These are phyloP conservation scores for Bifiguratus adelaidae DNA, from an alignment of 192 early-diverging fungal genomes.

Conservation along the genomic window DNA sequence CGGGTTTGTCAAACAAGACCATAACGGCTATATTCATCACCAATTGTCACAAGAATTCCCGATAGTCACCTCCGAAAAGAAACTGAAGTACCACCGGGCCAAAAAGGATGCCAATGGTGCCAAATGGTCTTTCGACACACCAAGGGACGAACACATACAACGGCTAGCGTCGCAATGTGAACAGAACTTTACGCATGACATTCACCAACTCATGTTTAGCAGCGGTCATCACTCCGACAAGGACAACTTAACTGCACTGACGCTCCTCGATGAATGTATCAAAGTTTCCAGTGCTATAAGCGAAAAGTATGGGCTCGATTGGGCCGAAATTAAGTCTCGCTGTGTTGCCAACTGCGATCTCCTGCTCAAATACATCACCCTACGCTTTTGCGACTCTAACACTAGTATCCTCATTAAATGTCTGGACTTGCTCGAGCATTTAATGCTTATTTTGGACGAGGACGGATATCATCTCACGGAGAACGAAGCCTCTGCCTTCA, in stretches of 20 bases:
- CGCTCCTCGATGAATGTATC: constrained; percentile 56
- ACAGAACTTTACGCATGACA: constrained; percentile 40
- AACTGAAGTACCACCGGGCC: constrained; percentile 59
- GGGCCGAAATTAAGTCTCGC: constrained; percentile 43
- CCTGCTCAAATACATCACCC: constrained; percentile 76
- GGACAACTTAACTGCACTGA: constrained; percentile 58
- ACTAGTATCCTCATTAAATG: constrained; percentile 80
- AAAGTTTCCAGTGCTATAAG: constrained; percentile 20
- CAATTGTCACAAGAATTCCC: too few species aligned
- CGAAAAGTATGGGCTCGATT: constrained; percentile 18
- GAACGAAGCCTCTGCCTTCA: constrained; percentile 69
- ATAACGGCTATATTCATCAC: too few species aligned
- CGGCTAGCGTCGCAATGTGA: constrained; percentile 51
- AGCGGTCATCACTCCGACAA: constrained; percentile 83
- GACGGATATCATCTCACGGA: constrained; percentile 55
- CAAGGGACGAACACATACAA: constrained; percentile 51
- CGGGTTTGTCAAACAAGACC: too few species aligned
- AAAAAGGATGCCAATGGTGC: constrained; percentile 62
- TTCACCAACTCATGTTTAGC: constrained; percentile 59
- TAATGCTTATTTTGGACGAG: constrained; percentile 53
- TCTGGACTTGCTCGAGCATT: constrained; percentile 69
- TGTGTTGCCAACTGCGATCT: constrained; percentile 68
- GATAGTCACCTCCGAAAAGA: constrained; percentile 49
- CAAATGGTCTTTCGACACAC: constrained; percentile 60
- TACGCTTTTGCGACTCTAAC: constrained; percentile 88